Base-by-base conservation (phyloP, 2,329 filamentous ascomycete species). In the Arthroderma sp. region DNA sequence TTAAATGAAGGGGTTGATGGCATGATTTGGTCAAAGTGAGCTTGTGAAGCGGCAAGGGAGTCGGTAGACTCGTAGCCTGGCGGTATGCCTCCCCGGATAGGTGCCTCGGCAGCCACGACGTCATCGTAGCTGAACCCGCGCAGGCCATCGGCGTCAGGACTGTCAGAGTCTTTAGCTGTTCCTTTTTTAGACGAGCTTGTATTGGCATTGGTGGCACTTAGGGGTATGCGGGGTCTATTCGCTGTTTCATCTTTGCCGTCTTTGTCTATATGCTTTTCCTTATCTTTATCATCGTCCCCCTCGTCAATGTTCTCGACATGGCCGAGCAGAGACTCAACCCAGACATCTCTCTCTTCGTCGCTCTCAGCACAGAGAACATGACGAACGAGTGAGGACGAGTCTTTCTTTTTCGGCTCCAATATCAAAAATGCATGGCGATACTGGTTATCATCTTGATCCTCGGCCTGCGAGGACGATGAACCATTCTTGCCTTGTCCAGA, bases 351-450 rank as follows among this genome's bases (percentile, higher is more conserved):
- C 74, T 98, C 93, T 59, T 79, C 80, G 65, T 98, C 93, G 66
- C 87, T 97, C 71, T 98, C 93, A 0, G 93, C 91, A 69, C 93
- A 98, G 17, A 98, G 77, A 0, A 98, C 91, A 69, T 98, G 93
- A 62, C 91, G 88, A 23, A 96, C 88, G 56, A 91, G 80, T 63
- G 87, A 90, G 21, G 79, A 84, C 0, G 90, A 90, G 67, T 98
- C 93, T 71, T 95, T 97, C 71, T 90, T 89, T 76, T 98, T 98
- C 1, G 91, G 91, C 68, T 98, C 93, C 55, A 97, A 71, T 56
- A 98, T 87, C 49, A 97, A 77, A 74, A 98, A 98, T 0, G 93
- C 93, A 73, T 98, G 93, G 4, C 93, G 86, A 69, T 95, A 98
- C 70, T 97, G 89, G 66, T 94, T 94, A 60, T 97, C 93, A 52